These are phyloP conservation scores for Parietichytrium sp. DNA, from an alignment of 108 stramenopile species.

Conservation along the genomic window DNA sequence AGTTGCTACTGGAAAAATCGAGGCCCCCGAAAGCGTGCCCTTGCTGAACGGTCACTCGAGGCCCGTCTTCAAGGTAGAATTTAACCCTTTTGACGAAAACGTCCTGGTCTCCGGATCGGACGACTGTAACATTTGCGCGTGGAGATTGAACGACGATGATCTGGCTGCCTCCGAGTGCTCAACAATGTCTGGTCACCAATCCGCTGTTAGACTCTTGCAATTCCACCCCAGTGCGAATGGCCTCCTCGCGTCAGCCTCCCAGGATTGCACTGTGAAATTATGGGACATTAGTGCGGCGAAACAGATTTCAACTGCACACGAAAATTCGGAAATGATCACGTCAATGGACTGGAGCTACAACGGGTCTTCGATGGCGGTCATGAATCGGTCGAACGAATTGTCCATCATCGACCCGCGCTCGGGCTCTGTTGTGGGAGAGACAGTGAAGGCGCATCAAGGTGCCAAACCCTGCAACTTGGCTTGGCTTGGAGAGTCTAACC, in stretches of 20 bases:
- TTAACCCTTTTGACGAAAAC: not conserved
- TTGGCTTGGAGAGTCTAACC: conserved; percentile 5
- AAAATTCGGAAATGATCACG: not conserved
- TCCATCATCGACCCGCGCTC: not conserved
- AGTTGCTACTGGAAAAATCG: not conserved
- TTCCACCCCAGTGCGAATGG: not conserved
- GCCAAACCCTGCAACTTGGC: conserved; percentile 15
- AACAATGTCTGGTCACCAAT: no score
- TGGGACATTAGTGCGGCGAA: conserved; percentile 13
- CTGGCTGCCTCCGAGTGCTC: no score
- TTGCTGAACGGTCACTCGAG: conserved; percentile 14
- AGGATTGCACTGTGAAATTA: not conserved
- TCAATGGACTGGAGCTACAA: conserved; percentile 11
- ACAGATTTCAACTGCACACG: not conserved
- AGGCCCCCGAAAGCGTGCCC: not conserved
- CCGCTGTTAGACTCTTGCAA: not conserved
- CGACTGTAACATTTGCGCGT: conserved; percentile 24
- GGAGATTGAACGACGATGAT: not conserved
- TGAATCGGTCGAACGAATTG: not conserved
- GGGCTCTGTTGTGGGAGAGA: no score
- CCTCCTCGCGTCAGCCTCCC: conserved; percentile 16
- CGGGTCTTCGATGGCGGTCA: not conserved
- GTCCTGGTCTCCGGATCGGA: not conserved
- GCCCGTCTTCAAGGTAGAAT: not conserved
- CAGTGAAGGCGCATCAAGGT: not conserved